A percentile compares a stretch with the other conserved stretches of the same genome.
Conservation (phyloP, 768 basidiomycete species). For the Termitomyces sp. region DNA sequence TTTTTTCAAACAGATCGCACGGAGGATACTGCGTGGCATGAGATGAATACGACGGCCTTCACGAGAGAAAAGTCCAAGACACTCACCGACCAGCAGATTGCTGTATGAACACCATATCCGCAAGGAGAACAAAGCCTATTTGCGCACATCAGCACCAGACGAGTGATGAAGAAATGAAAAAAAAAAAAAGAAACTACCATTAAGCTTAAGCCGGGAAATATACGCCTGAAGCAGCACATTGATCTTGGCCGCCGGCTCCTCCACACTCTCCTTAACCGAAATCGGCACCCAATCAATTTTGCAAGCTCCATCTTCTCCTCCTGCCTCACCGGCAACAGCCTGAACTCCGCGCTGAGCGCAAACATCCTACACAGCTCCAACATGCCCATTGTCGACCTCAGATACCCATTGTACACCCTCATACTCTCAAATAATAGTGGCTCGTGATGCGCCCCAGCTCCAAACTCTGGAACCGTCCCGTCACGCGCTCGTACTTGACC, state of each 20-base stretch:
- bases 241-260: slow-evolving; percentile 96
- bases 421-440: slow-evolving; percentile 96
- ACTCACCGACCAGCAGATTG: slow-evolving; percentile 89
- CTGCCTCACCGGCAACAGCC: slow-evolving; percentile 61
- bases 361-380: slow-evolving; percentile 95
- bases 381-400: slow-evolving; percentile 79
- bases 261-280: slow-evolving; percentile 93
- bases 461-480: slow-evolving; percentile 87
- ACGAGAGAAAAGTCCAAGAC: background rate
- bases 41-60: background rate
- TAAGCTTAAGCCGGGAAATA: slow-evolving; percentile 90
- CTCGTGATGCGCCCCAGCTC: slow-evolving; percentile 93
- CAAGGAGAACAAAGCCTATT: slow-evolving; percentile 74
- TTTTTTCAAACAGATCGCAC: slow-evolving; percentile 92
- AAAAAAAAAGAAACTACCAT: slow-evolving; percentile 45
- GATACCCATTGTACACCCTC: slow-evolving; percentile 93
- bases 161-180: background rate
- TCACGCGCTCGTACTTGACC: slow-evolving; percentile 87
- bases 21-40: slow-evolving; percentile 58
- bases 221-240: slow-evolving; percentile 94
- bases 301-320: slow-evolving; percentile 83
- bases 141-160: background rate
- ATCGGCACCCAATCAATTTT: slow-evolving; percentile 91
- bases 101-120: slow-evolving; percentile 94
- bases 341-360: slow-evolving; percentile 94